Evolutionary conservation across 2,329 filamentous ascomycete species (phyloP).

Genomic region (Colletotrichum sp.): DNA sequence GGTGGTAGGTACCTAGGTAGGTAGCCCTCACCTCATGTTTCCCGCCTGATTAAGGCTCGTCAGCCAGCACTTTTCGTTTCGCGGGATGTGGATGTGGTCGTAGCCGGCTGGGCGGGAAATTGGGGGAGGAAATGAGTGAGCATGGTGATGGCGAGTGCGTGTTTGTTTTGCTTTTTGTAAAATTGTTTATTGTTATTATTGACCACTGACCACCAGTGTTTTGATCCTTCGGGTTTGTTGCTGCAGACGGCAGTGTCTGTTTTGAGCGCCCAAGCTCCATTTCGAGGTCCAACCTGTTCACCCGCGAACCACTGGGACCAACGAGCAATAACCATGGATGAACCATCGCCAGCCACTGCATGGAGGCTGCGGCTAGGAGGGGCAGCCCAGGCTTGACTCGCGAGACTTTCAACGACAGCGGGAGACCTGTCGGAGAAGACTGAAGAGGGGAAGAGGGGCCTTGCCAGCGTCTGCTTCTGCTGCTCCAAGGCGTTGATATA

Average conservation of each 20-base stretch:
- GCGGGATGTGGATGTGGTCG: not conserved
- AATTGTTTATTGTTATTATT: not conserved
- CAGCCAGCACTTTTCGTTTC: not conserved
- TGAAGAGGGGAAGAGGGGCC: conserved; percentile 12
- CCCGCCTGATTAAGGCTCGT: not conserved
- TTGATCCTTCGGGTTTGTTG: not conserved
- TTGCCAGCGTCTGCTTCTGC: not conserved
- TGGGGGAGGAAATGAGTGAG: not conserved
- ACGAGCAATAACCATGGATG: conserved; percentile 5
- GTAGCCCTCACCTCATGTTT: not conserved
- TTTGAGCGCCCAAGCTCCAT: not conserved
- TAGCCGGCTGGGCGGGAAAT: not conserved
- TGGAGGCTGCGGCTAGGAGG: not conserved
- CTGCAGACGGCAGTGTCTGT: not conserved
- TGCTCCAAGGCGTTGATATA: not conserved
- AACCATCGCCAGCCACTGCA: not conserved
- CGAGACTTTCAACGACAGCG: not conserved
- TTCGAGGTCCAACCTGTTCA: not conserved
- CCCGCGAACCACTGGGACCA: not conserved
- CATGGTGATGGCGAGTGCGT: not conserved
- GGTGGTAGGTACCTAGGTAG: not conserved
- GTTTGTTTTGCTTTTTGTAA: not conserved
- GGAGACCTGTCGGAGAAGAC: not conserved
- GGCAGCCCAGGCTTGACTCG: conserved; percentile 5
- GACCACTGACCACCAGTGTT: not conserved